These are phyloP conservation scores for Cupressus sempervirens DNA, from an alignment of 75 land plant genomes.

Conservation along the genomic window DNA sequence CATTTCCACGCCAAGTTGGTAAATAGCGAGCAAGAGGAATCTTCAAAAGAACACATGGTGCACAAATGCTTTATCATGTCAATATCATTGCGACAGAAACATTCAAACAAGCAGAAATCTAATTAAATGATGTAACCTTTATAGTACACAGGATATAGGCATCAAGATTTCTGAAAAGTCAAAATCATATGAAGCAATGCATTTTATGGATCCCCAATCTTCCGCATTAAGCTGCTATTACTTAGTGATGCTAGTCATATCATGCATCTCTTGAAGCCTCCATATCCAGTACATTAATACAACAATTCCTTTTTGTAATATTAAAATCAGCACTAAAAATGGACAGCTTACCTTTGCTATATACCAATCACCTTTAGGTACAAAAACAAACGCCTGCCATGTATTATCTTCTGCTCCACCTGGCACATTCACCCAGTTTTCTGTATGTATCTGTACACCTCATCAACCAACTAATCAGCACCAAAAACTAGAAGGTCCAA, in stretches of 20 bases:
- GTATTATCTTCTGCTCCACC: conserved; percentile 67
- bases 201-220: not conserved
- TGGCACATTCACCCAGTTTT: conserved; percentile 82
- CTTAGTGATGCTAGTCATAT: not conserved
- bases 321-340: not conserved
- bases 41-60: conserved; percentile 25
- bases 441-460: conserved; percentile 64
- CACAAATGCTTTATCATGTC: not conserved
- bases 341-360: conserved; percentile 48
- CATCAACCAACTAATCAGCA: conserved; percentile 3
- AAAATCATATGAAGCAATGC: not conserved
- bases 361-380: conserved; percentile 75
- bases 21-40: conserved; percentile 65
- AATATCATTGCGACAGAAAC: not conserved
- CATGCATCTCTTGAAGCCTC: not conserved
- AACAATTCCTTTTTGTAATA: not conserved
- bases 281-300: not conserved
- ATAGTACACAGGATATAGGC: not conserved
- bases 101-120: not conserved
- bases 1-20: conserved; percentile 87
- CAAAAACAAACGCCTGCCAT: conserved; percentile 81
- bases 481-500: not conserved
- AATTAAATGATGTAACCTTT: not conserved
- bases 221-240: not conserved
- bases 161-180: not conserved